phyloP scores from a whole-genome alignment of 768 basidiomycete species.

The Termitomyces sp. region DNA sequence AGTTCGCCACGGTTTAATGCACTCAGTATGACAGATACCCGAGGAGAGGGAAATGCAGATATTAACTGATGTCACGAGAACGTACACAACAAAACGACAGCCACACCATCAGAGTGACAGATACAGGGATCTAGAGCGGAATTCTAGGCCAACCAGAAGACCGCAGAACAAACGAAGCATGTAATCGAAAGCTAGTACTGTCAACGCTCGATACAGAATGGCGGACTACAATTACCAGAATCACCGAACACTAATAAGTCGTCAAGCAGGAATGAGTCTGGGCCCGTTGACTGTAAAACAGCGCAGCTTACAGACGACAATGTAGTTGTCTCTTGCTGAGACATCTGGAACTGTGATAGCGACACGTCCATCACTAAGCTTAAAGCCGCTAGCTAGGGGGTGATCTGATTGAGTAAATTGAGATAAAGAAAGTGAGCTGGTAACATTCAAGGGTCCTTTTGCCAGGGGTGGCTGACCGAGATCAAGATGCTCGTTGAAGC shows the following conservation, averaged over 20 bases:
- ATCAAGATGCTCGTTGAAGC: slow-evolving; percentile 40
- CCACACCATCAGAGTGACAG: background rate
- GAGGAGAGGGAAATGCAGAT: background rate
- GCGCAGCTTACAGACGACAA: slow-evolving; percentile 41
- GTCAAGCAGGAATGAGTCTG: slow-evolving; percentile 1
- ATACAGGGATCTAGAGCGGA: background rate
- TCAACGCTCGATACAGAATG: slow-evolving; percentile 37
- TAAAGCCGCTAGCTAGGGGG: slow-evolving; percentile 44
- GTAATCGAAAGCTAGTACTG: background rate
- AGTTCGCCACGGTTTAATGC: background rate
- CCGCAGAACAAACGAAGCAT: background rate
- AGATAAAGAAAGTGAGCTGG: slow-evolving; percentile 2
- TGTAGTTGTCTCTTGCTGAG: slow-evolving; percentile 30
- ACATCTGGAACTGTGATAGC: slow-evolving; percentile 38
- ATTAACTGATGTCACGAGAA: background rate
- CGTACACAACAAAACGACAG: background rate
- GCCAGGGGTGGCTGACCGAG: slow-evolving; percentile 24
- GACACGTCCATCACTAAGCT: slow-evolving; percentile 35
- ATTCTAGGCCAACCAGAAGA: background rate
- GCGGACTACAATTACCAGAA: slow-evolving; percentile 47
- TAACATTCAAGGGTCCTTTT: slow-evolving; percentile 1
- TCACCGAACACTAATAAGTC: slow-evolving; percentile 41
- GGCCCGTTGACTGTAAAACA: background rate
- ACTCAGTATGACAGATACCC: background rate
- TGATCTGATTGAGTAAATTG: slow-evolving; percentile 26